A percentile compares a stretch with the other conserved stretches of the same genome.
Evolutionary conservation across 306 rosid species (phyloP).

Genomic region (Trichosanthes cucumerina): DNA sequence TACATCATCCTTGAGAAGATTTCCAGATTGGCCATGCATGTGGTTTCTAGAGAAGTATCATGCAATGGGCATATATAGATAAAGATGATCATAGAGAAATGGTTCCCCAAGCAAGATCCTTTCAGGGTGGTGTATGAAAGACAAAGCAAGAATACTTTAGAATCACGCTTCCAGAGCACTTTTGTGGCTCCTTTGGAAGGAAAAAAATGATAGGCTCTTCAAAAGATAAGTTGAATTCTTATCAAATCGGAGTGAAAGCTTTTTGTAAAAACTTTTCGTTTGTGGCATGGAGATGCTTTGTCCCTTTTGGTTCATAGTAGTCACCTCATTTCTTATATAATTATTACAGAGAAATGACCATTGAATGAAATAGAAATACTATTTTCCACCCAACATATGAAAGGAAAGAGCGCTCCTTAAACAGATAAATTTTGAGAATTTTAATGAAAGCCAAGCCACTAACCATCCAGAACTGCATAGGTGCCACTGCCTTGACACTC

Average conservation of each 20-base stretch:
- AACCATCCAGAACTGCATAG: slow-evolving; percentile 99
- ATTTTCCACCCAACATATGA: slow-evolving; percentile 1
- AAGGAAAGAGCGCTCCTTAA: neutral
- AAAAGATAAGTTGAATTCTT: neutral
- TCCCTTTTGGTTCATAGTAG: neutral
- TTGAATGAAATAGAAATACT: neutral
- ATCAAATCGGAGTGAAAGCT: neutral
- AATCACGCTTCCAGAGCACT: neutral
- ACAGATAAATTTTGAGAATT: slow-evolving; percentile 1
- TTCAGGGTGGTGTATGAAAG: neutral
- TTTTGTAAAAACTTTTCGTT: neutral
- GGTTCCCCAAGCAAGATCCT: neutral
- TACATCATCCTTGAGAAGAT: neutral
- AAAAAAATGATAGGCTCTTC: neutral
- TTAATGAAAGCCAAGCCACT: slow-evolving; percentile 18
- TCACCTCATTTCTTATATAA: neutral
- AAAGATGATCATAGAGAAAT: neutral
- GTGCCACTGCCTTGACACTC: slow-evolving; percentile 91
- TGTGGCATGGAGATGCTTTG: neutral
- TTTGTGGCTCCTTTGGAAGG: neutral
- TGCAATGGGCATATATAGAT: neutral
- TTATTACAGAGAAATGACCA: slow-evolving; percentile 1
- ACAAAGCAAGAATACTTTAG: neutral
- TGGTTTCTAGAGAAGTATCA: neutral
- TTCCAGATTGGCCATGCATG: neutral